phyloP scores from a whole-genome alignment of 352 stramenopile species.

The Sclerospora graminicola region DNA sequence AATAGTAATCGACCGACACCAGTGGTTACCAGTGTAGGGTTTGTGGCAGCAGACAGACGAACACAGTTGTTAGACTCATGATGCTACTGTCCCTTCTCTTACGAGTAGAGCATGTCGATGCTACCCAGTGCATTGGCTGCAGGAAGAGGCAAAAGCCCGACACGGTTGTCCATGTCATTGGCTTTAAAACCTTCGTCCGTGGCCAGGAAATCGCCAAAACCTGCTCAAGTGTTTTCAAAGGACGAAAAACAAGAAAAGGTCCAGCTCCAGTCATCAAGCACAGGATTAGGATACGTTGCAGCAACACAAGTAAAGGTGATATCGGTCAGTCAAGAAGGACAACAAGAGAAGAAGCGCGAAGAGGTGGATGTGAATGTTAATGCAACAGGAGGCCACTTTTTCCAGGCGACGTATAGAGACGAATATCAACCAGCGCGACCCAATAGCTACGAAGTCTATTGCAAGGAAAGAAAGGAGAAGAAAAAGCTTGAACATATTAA shows the following conservation, averaged over 20 bases:
- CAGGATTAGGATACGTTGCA: slow-evolving; percentile 31
- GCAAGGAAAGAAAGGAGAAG: slow-evolving; percentile 61
- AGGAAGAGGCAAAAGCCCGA: slow-evolving; percentile 30
- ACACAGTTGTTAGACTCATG: neutral
- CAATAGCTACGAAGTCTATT: slow-evolving; percentile 86
- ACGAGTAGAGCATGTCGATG: slow-evolving; percentile 32
- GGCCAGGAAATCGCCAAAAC: slow-evolving; percentile 16
- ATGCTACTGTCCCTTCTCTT: slow-evolving; percentile 5
- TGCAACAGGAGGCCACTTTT: slow-evolving; percentile 33
- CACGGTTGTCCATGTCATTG: slow-evolving; percentile 24
- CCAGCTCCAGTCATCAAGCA: neutral
- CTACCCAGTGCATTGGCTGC: slow-evolving; percentile 33
- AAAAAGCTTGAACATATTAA: slow-evolving; percentile 80
- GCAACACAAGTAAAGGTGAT: slow-evolving; percentile 32
- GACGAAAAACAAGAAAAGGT: slow-evolving; percentile 7
- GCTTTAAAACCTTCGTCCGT: slow-evolving; percentile 53
- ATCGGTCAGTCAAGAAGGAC: slow-evolving; percentile 7
- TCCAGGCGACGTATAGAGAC: slow-evolving; percentile 67
- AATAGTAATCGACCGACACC: slow-evolving; percentile 9
- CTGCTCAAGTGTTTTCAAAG: slow-evolving; percentile 12
- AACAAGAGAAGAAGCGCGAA: slow-evolving; percentile 1
- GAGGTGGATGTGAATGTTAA: slow-evolving; percentile 11
- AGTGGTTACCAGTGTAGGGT: slow-evolving; percentile 19
- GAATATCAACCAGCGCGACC: slow-evolving; percentile 82
- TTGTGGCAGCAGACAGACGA: neutral